Conservation (phyloP, 495 filamentous ascomycete species). For the Penicillium pancosmium region DNA sequence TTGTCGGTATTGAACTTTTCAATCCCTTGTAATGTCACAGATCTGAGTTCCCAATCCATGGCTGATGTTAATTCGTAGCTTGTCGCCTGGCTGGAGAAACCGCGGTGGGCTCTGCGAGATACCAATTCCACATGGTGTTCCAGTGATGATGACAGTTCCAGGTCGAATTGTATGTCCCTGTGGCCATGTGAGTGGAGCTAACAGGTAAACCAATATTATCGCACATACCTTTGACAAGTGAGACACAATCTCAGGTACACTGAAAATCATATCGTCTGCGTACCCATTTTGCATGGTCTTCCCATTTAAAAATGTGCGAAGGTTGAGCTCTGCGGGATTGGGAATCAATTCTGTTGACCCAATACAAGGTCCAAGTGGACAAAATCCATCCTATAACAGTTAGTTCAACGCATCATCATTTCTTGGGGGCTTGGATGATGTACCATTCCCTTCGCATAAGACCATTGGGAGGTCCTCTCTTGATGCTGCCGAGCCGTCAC, state of each 20-base stretch:
- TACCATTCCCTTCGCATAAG: conserved; percentile 66
- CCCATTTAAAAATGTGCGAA: conserved; percentile 64
- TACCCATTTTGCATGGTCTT: conserved; percentile 58
- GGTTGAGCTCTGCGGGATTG: background rate
- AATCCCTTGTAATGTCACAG: conserved; percentile 11
- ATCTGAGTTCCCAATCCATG: conserved; percentile 15
- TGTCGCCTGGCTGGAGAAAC: conserved; percentile 19
- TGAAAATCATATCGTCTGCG: conserved; percentile 67
- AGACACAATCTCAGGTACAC: conserved; percentile 63
- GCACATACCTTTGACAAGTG: conserved; percentile 60
- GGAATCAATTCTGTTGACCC: conserved; percentile 24
- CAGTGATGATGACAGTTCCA: conserved; percentile 22
- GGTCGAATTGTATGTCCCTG: conserved; percentile 15
- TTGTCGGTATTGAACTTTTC: background rate
- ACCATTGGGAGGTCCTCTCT: conserved; percentile 71
- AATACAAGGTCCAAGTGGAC: conserved; percentile 33
- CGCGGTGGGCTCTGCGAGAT: conserved; percentile 16
- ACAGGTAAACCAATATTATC: background rate
- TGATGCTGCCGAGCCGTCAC: conserved; percentile 57
- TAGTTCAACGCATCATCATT: background rate
- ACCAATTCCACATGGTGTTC: conserved; percentile 22
- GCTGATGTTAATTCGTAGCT: conserved; percentile 14
- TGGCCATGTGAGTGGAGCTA: background rate
- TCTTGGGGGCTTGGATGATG: background rate
- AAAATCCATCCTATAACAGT: conserved; percentile 17